Percentiles rank a stretch among this genome's conserved stretches.
Evolutionary conservation across 805 yeast genomes (phyloP).

Genomic region (Candida ficus): DNA sequence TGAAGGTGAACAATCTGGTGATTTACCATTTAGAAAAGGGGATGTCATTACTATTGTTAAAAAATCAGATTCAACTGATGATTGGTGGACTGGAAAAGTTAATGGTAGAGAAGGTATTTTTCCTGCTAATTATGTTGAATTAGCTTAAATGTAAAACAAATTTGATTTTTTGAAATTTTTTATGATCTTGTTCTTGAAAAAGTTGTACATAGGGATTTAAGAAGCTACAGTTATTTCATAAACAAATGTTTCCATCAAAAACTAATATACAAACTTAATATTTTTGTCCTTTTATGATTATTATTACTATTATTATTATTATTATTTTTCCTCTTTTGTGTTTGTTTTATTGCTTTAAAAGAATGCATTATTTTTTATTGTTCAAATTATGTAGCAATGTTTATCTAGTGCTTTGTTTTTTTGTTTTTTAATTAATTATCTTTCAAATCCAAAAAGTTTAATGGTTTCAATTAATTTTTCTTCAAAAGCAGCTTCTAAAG

Average conservation of each 20-base stretch:
- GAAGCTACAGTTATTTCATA: too few relatives aligned
- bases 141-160: conserved; percentile 32
- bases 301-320: too few relatives aligned
- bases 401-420: too few relatives aligned
- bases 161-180: too few relatives aligned
- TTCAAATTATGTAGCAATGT: too few relatives aligned
- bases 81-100: conserved; percentile 97
- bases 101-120: conserved; percentile 86
- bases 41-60: conserved; percentile 85
- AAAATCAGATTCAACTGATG: conserved; percentile 84
- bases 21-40: conserved; percentile 88
- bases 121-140: conserved; percentile 95
- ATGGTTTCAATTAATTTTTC: conserved; percentile 16
- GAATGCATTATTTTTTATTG: too few relatives aligned
- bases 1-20: conserved; percentile 92
- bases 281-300: too few relatives aligned
- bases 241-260: too few relatives aligned
- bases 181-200: too few relatives aligned
- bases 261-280: background rate
- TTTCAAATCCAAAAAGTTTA: conserved; percentile 22
- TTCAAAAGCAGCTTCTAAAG: conserved; percentile 10
- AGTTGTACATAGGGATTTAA: too few relatives aligned
- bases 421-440: conserved; percentile 9
- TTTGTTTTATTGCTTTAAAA: too few relatives aligned
- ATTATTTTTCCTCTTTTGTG: too few relatives aligned